Evolutionary conservation across 1,284 basidiomycete genomes (phyloP).

Genomic region (Stygiomarasmius scandens): DNA sequence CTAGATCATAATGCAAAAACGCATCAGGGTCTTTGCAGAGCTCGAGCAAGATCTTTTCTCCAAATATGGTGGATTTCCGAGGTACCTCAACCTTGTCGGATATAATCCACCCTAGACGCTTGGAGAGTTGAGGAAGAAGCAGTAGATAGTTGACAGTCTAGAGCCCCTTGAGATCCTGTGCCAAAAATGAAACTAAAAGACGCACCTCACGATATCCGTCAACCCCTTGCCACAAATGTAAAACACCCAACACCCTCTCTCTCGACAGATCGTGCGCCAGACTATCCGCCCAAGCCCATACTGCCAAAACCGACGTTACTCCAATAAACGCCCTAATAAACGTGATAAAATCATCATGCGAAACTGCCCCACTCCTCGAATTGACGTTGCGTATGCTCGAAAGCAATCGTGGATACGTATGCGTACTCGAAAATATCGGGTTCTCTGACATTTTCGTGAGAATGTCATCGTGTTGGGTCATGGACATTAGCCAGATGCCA

Average conservation of each 20-base stretch:
- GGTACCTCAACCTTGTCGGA: slow-evolving; percentile 57
- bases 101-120: slow-evolving; percentile 64
- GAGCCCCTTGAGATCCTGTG: too few relatives aligned
- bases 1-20: slow-evolving; percentile 58
- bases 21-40: slow-evolving; percentile 64
- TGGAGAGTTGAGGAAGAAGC: slow-evolving; percentile 62
- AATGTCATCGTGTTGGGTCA: slow-evolving; percentile 59
- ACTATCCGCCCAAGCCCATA: slow-evolving; percentile 80
- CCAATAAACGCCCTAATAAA: slow-evolving; percentile 70
- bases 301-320: slow-evolving; percentile 66
- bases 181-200: too few relatives aligned
- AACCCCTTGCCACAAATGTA: slow-evolving; percentile 70
- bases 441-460: slow-evolving; percentile 47
- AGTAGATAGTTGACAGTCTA: slow-evolving; percentile 71
- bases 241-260: slow-evolving; percentile 60
- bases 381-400: slow-evolving; percentile 28
- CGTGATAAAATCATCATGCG: slow-evolving; percentile 62
- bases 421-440: slow-evolving; percentile 36
- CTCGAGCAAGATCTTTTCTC: slow-evolving; percentile 65
- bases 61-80: slow-evolving; percentile 60
- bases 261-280: slow-evolving; percentile 65
- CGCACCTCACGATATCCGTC: slow-evolving; percentile 67
- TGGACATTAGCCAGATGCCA: slow-evolving; percentile 70
- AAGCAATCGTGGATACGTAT: slow-evolving; percentile 38
- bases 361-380: slow-evolving; percentile 25